Conservation (phyloP, 345 rosid species). For the Nephelium lappaceum region DNA sequence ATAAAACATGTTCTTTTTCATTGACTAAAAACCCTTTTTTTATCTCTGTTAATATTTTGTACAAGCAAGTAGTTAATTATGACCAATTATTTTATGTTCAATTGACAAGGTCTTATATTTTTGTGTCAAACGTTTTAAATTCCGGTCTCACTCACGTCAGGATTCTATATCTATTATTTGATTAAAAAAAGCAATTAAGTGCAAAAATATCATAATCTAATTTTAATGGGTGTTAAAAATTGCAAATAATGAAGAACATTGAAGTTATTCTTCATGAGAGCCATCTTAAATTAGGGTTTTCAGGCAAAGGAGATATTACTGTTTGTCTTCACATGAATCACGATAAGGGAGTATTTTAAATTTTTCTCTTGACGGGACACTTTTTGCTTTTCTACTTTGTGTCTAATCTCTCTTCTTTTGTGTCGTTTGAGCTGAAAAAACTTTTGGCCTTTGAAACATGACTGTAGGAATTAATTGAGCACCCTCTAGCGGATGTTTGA, state of each 20-base stretch:
- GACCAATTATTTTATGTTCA: neutral
- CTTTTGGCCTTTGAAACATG: neutral
- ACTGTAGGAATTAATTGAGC: neutral
- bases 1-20: neutral
- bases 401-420: neutral
- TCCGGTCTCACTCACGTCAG: no score
- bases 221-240: neutral
- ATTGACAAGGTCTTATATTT: neutral
- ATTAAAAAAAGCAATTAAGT: no score
- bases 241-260: no score
- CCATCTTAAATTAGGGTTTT: no score
- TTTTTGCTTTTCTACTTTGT: neutral
- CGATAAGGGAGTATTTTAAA: neutral
- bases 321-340: slow-evolving; percentile 15
- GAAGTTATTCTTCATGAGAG: no score
- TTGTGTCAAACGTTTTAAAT: neutral
- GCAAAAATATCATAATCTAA: no score
- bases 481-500: no score
- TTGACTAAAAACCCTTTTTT: neutral
- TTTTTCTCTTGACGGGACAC: no score
- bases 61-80: neutral
- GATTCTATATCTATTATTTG: no score
- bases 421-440: neutral
- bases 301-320: neutral
- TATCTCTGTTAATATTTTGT: neutral